Evolutionary conservation across 2,329 filamentous ascomycete species (phyloP), one percentile per base, ranked within the genome.

Genomic region (Talaromyces sp.): DNA sequence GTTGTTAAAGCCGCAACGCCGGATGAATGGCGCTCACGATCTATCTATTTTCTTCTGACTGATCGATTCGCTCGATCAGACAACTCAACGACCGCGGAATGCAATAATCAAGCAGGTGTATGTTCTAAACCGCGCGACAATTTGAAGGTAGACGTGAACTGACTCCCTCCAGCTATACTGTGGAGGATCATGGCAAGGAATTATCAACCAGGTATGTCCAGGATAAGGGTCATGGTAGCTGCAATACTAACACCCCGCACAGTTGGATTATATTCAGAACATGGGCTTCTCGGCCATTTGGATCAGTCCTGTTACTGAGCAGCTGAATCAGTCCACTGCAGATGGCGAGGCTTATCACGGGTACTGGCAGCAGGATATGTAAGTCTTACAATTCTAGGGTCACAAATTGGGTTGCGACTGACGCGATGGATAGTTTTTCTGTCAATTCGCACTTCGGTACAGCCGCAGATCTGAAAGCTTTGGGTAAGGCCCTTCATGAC

Each of bases 371-470:
- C 75, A 80, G 62, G 71, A 81, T 56, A 70, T 80, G 71, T 73
- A 58, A 53, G 65, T 56, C 11, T 33, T n/a, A 17, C 21, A 10
- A 5, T 35, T 36, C 2, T 28, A 25, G 28, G 4, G 9, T 33
- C 9, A 28, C 25, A 7, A 7, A 31, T 48, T 7, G 5, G 19
- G 6, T 40, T 37, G 28, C 13, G 21, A 52, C 58, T 60, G 21
- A 57, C 41, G n/a, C 3, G 37, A n/a, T 17, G 21, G 36, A 33
- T 10, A 72, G 70, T 33, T 80, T 80, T 63, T 63, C 71, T 13
- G 68, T 88, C 57, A 87, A 89, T 64, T 61, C 76, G 2, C 76
- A 83, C 59, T 84, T 83, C 61, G 86, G 86, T 31, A 82, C 81
- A 0, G 76, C 77, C 4, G 74, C 80, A 13, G 85, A 89, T 63